Percentiles rank a stretch among this genome's conserved stretches.
phyloP scores from a whole-genome alignment of 306 rosid species.

The Castanopsis chinensis region DNA sequence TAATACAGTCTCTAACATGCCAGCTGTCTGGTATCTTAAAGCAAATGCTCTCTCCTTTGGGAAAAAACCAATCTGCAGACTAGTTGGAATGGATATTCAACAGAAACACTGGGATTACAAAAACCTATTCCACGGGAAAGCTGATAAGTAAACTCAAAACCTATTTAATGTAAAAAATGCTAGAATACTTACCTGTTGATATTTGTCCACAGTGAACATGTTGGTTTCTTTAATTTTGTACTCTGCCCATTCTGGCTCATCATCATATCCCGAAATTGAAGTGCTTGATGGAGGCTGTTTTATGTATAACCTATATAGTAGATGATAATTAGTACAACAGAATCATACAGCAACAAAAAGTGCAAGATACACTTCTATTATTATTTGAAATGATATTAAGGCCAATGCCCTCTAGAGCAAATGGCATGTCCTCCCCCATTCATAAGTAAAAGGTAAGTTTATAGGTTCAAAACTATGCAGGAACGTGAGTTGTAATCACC shows the following conservation, averaged over 20 bases:
- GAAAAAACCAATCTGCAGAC: constrained; percentile 96
- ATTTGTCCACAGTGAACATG: constrained; percentile 88
- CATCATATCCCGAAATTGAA: constrained; percentile 49
- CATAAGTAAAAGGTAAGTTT: not conserved
- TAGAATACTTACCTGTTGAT: constrained; percentile 79
- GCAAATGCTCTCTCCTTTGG: constrained; percentile 86
- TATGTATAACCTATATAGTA: constrained; percentile 63
- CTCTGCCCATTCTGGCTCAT: constrained; percentile 82
- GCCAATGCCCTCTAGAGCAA: not conserved
- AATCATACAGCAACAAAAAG: not conserved
- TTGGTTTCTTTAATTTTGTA: constrained; percentile 95
- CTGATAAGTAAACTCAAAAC: constrained; percentile 1
- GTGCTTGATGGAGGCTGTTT: constrained; percentile 70
- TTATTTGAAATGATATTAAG: not conserved
- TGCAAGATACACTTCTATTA: not conserved
- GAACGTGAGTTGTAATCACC: not conserved
- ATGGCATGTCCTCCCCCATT: not conserved
- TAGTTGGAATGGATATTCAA: constrained; percentile 62
- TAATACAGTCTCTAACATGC: constrained; percentile 84
- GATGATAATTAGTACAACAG: constrained; percentile 3
- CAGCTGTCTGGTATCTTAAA: constrained; percentile 93
- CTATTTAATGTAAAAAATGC: constrained; percentile 7
- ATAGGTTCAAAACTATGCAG: not conserved
- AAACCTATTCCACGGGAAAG: constrained; percentile 7
- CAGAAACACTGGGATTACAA: constrained; percentile 42